Percentiles rank a stretch among this genome's conserved stretches.
phyloP scores from a whole-genome alignment of 2,329 filamentous ascomycete genomes.

The Blumeria graminis region DNA sequence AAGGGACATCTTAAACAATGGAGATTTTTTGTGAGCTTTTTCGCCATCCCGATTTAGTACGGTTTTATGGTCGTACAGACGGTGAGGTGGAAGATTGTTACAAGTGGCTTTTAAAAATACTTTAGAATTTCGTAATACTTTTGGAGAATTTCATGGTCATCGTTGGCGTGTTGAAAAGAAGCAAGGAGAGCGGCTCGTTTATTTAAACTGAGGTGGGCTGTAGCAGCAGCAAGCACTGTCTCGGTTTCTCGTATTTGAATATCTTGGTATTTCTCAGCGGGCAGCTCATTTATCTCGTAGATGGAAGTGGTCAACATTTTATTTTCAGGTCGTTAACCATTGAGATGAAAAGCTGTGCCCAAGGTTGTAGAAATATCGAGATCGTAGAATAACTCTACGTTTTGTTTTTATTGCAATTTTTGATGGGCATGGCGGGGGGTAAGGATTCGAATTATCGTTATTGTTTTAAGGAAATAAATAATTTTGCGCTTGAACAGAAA shows the following conservation, averaged over 20 bases:
- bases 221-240: no score
- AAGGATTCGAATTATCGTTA: no score
- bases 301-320: neutral
- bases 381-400: no score
- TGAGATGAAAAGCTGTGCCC: neutral
- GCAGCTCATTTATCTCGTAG: neutral
- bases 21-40: neutral
- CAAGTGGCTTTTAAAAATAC: no score
- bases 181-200: neutral
- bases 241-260: neutral
- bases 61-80: no score
- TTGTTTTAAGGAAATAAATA: no score
- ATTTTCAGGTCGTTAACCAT: neutral
- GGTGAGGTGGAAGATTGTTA: no score
- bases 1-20: neutral
- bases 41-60: neutral
- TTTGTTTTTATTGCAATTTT: no score
- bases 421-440: no score
- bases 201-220: neutral
- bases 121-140: no score
- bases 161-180: neutral
- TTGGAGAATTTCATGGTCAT: neutral
- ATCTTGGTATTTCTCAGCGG: neutral
- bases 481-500: no score
- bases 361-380: neutral